These are phyloP conservation scores for Prunus dulcis DNA, from an alignment of 306 rosid species.

Conservation along the genomic window DNA sequence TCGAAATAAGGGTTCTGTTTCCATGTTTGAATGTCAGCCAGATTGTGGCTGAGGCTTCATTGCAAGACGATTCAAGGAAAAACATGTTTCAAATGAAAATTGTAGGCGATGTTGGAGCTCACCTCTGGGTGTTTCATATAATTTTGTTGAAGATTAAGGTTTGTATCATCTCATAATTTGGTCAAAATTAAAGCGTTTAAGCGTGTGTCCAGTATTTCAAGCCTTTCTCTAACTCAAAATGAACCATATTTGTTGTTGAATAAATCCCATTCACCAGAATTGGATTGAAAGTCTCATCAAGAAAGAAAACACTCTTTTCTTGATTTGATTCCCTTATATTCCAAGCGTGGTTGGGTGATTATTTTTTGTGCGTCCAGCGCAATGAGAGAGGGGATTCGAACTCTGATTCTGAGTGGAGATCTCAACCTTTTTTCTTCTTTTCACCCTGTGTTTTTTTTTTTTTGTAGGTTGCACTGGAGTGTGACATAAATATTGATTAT, in stretches of 20 bases:
- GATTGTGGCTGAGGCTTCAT: slow-evolving; percentile 28
- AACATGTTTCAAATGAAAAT: slow-evolving; percentile 28
- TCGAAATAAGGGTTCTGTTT: slow-evolving; percentile 35
- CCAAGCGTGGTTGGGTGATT: neutral
- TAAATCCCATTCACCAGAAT: too few relatives aligned
- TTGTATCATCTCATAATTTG: slow-evolving; percentile 3
- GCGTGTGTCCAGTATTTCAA: neutral
- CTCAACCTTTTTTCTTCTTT: too few relatives aligned
- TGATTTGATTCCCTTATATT: neutral
- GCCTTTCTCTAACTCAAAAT: neutral
- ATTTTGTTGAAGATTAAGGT: slow-evolving; percentile 41
- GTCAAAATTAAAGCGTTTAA: neutral
- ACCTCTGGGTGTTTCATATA: slow-evolving; percentile 30
- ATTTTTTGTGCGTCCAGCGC: too few relatives aligned
- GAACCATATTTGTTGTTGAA: too few relatives aligned
- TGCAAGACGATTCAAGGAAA: slow-evolving; percentile 13
- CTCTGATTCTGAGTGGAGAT: too few relatives aligned
- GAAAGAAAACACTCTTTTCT: neutral
- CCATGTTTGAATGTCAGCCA: slow-evolving; percentile 29
- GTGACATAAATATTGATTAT: slow-evolving; percentile 36
- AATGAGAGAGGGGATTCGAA: too few relatives aligned
- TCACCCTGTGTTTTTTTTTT: neutral
- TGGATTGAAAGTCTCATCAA: neutral
- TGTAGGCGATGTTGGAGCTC: slow-evolving; percentile 42
- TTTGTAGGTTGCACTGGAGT: slow-evolving; percentile 44